phyloP scores from a whole-genome alignment of 352 stramenopile species.

The Globisporangium okanoganense region DNA sequence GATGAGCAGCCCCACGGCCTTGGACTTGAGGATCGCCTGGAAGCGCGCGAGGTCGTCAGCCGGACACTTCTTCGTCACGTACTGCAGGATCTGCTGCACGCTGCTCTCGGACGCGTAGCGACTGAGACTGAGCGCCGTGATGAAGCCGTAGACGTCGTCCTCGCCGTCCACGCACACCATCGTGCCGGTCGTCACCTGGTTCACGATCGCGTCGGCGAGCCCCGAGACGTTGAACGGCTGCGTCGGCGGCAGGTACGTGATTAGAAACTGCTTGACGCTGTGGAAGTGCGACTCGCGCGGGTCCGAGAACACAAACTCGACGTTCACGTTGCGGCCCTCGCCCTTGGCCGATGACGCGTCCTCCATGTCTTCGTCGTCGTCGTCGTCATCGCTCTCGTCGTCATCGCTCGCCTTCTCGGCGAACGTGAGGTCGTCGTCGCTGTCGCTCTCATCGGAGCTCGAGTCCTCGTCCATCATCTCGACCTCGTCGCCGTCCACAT shows the following conservation, averaged over 20 bases:
- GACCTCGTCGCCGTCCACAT: slow-evolving; percentile 23
- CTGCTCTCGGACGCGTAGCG: slow-evolving; percentile 46
- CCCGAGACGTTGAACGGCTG: slow-evolving; percentile 83
- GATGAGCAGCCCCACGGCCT: slow-evolving; percentile 64
- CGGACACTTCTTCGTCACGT: slow-evolving; percentile 75
- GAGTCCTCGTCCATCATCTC: slow-evolving; percentile 51
- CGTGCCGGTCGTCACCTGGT: slow-evolving; percentile 66
- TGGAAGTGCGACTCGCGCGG: slow-evolving; percentile 79
- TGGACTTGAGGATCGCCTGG: slow-evolving; percentile 54
- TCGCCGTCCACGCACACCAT: slow-evolving; percentile 83
- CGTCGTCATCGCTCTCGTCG: slow-evolving; percentile 39
- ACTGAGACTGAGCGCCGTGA: slow-evolving; percentile 70
- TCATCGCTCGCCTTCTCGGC: slow-evolving; percentile 26
- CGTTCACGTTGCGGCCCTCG: slow-evolving; percentile 41
- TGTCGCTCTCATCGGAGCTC: slow-evolving; percentile 41
- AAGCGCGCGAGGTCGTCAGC: slow-evolving; percentile 37
- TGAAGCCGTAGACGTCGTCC: slow-evolving; percentile 83
- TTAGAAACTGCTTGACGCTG: slow-evolving; percentile 83
- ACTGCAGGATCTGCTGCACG: slow-evolving; percentile 74
- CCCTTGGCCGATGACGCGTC: slow-evolving; percentile 13
- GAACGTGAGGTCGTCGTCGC: slow-evolving; percentile 65
- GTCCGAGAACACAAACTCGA: slow-evolving; percentile 86
- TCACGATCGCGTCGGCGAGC: slow-evolving; percentile 69
- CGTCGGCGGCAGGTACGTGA: slow-evolving; percentile 65
- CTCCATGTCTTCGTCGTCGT: slow-evolving; percentile 54